phyloP scores from a whole-genome alignment of 2,329 filamentous ascomycete genomes.

The Pyrenochaeta sp. region DNA sequence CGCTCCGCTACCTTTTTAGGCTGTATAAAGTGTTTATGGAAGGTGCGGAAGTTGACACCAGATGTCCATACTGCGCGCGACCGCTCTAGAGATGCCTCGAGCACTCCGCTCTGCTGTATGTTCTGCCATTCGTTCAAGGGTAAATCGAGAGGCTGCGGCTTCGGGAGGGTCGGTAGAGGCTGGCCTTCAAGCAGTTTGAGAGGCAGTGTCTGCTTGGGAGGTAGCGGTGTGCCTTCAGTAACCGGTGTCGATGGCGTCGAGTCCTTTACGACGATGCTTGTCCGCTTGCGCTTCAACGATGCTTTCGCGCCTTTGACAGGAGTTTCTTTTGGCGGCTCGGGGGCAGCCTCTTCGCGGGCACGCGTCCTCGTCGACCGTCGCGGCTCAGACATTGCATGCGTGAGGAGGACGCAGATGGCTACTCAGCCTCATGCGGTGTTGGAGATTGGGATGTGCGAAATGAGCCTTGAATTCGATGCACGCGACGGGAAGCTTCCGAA shows the following conservation, averaged over 20 bases:
- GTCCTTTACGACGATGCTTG: constrained; percentile 32
- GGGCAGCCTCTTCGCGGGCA: constrained; percentile 44
- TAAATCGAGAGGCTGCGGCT: constrained; percentile 71
- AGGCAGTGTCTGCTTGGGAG: constrained; percentile 58
- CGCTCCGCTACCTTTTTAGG: constrained; percentile 61
- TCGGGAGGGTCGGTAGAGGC: constrained; percentile 74
- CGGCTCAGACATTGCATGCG: constrained; percentile 43
- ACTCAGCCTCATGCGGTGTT: not conserved
- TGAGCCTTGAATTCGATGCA: not conserved
- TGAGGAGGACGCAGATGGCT: not conserved
- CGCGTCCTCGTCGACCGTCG: constrained; percentile 47
- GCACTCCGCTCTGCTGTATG: constrained; percentile 77
- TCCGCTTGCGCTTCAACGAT: constrained; percentile 46
- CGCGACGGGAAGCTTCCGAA: constrained; percentile 3
- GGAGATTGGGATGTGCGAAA: not conserved
- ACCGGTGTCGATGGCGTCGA: constrained; percentile 35
- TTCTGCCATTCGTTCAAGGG: constrained; percentile 74
- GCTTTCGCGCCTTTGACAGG: constrained; percentile 37
- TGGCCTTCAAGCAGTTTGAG: constrained; percentile 70
- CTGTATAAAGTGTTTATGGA: constrained; percentile 45
- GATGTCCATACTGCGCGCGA: constrained; percentile 66
- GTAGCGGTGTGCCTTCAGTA: constrained; percentile 18
- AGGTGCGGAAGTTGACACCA: constrained; percentile 48
- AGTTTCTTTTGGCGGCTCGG: constrained; percentile 37
- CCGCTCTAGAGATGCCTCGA: constrained; percentile 75